Evolutionary conservation across 2,329 filamentous ascomycete species (phyloP), one percentile per base, ranked within the genome.

Genomic region (Emergomyces pasteurianus): DNA sequence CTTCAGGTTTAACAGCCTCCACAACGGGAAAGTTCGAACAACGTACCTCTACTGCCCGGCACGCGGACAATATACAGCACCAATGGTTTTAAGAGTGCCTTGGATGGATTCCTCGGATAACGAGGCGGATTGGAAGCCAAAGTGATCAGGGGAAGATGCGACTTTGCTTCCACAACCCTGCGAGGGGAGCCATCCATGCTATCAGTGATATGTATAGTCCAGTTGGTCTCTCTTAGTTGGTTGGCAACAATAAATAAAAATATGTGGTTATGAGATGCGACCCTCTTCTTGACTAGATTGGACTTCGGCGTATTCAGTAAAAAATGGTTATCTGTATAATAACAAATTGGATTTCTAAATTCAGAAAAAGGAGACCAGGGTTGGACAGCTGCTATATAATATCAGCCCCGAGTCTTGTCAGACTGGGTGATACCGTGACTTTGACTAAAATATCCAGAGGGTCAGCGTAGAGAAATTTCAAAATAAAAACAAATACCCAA

Each of bases 41-140:
- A 50, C 68, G 23, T 79, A 92, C 90, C 90, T 86, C 86, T 85
- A 64, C 89, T 95, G 26, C 92, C 92, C 0, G 94, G 94, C 0
- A 99, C 92, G 66, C 92, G 81, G 42, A 92, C 90, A 66, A 99
- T 95, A 75, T 99, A 99, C 47, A 99, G 82, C 2, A 86, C 85
- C 58, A 97, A 74, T 3, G 90, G 85, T 57, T 90, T 84, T 64
- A 86, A 83, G 64, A 79, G 83, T 67, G 82, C 77, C 66, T 87
- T 85, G 2, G 85, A 83, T 5, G 89, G 88, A 70, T 89, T 89
- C 68, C 87, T 83, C 57, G 90, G 90, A 72, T 95, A 94, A 67
- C 86, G 83, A 54, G 94, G 92, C 49, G 92, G 94, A 69, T 95
- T 90, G 58, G 88, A 83, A 64, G 94, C 92, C 64, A 96, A 83